Conservation (phyloP, 2,329 filamentous ascomycete genomes). For the Colletotrichum tabaci region DNA sequence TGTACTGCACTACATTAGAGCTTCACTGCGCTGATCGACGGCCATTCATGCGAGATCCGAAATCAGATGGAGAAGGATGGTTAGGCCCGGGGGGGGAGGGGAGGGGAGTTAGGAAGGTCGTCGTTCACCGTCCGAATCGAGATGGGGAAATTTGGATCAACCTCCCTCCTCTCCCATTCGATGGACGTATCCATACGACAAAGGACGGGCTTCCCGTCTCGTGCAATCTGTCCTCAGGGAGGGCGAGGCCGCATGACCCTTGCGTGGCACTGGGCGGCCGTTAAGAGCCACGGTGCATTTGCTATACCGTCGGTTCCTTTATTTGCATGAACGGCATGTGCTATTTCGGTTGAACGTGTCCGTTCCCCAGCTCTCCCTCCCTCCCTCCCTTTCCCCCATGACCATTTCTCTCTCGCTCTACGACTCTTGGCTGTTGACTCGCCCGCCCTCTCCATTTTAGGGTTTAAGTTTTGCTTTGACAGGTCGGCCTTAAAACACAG, state of each 20-base stretch:
- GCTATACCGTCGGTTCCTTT: no score
- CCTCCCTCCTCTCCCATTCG: not conserved
- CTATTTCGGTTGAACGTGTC: conserved; percentile 3
- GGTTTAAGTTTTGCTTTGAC: conserved; percentile 20
- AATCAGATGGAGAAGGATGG: not conserved
- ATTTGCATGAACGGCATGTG: not conserved
- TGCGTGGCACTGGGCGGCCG: not conserved
- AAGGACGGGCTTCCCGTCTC: not conserved
- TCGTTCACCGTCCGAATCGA: not conserved
- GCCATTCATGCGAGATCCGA: conserved; percentile 9
- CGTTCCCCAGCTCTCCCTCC: not conserved
- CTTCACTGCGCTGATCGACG: not conserved
- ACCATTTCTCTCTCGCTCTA: not conserved
- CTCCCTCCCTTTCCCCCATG: not conserved
- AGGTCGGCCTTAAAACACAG: conserved; percentile 19
- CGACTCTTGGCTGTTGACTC: not conserved
- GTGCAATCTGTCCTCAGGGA: not conserved
- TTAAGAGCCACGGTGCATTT: not conserved
- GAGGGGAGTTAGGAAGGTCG: no score
- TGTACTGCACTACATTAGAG: no score
- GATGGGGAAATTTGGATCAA: not conserved
- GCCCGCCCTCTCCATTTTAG: conserved; percentile 1
- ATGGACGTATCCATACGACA: no score
- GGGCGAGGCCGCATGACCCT: no score
- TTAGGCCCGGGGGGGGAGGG: no score